Conservation (phyloP, 2,329 filamentous ascomycete species). For the Drechmeria coniospora region DNA sequence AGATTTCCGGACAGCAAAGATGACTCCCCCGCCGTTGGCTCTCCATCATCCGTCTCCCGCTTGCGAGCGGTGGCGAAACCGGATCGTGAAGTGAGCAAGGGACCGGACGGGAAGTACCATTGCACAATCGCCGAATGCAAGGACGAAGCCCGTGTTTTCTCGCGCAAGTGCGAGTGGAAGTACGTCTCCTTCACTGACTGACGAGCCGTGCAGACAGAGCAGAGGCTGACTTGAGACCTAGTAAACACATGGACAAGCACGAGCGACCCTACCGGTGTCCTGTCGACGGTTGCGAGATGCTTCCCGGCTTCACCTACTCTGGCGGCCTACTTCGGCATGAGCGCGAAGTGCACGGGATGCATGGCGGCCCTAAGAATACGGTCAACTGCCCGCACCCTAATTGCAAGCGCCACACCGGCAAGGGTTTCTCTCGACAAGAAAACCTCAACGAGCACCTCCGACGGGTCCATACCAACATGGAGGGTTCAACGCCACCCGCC, state of each 20-base stretch:
- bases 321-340: slow-evolving; percentile 81
- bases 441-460: slow-evolving; percentile 89
- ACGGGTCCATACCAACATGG: slow-evolving; percentile 56
- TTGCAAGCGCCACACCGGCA: slow-evolving; percentile 79
- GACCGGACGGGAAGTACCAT: slow-evolving; percentile 57
- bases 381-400: slow-evolving; percentile 73
- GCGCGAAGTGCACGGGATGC: slow-evolving; percentile 82
- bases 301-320: slow-evolving; percentile 89
- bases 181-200: slow-evolving; percentile 31
- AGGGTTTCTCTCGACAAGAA: slow-evolving; percentile 84
- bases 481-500: slow-evolving; percentile 19
- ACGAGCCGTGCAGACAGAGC: not conserved
- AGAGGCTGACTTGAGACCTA: slow-evolving; percentile 20
- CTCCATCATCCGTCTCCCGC: slow-evolving; percentile 20
- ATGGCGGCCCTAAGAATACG: slow-evolving; percentile 75
- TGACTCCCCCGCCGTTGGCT: slow-evolving; percentile 14
- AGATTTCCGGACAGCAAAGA: slow-evolving; percentile 19
- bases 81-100: slow-evolving; percentile 41
- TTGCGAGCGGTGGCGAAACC: slow-evolving; percentile 43
- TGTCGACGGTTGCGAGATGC: slow-evolving; percentile 72
- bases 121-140: slow-evolving; percentile 59
- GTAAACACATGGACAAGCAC: slow-evolving; percentile 98
- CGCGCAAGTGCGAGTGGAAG: slow-evolving; percentile 88
- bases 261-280: slow-evolving; percentile 82
- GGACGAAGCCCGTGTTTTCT: slow-evolving; percentile 50